phyloP scores from a whole-genome alignment of 805 yeast species.

The Wickerhamiella domercqiae region DNA sequence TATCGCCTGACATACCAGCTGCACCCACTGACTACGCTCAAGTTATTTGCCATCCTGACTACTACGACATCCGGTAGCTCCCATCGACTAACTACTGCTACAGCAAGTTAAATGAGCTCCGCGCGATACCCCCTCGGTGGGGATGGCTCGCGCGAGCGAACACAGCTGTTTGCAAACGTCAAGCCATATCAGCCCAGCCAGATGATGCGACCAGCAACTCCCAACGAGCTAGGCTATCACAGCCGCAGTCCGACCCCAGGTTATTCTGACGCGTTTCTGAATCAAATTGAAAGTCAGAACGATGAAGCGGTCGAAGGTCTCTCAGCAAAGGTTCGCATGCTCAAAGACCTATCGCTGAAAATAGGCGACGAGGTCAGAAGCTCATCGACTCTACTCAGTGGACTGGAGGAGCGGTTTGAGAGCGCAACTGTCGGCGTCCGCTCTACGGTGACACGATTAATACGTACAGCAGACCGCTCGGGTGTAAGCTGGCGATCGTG shows the following conservation, averaged over 20 bases:
- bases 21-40: too few species aligned
- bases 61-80: too few species aligned
- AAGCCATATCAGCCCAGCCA: slow-evolving; percentile 20
- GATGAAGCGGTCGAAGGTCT: slow-evolving; percentile 43
- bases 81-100: too few species aligned
- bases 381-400: slow-evolving; percentile 32
- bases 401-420: slow-evolving; percentile 33
- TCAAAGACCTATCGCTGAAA: slow-evolving; percentile 39
- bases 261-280: slow-evolving; percentile 37
- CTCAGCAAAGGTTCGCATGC: slow-evolving; percentile 36
- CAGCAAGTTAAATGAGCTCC: too few species aligned
- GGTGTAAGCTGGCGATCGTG: slow-evolving; percentile 53
- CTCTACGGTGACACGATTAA: slow-evolving; percentile 40
- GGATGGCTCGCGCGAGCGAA: slow-evolving; percentile 22
- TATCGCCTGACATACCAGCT: too few species aligned
- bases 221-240: background rate
- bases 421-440: slow-evolving; percentile 33
- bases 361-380: slow-evolving; percentile 55
- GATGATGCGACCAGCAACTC: slow-evolving; percentile 2
- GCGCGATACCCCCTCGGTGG: slow-evolving; percentile 6
- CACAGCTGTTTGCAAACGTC: slow-evolving; percentile 26
- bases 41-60: too few species aligned
- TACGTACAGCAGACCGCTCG: slow-evolving; percentile 45
- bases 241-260: slow-evolving; percentile 15
- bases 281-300: slow-evolving; percentile 51